These are phyloP conservation scores for Lyophyllum shimeji DNA, from an alignment of 768 basidiomycete species.

Conservation along the genomic window DNA sequence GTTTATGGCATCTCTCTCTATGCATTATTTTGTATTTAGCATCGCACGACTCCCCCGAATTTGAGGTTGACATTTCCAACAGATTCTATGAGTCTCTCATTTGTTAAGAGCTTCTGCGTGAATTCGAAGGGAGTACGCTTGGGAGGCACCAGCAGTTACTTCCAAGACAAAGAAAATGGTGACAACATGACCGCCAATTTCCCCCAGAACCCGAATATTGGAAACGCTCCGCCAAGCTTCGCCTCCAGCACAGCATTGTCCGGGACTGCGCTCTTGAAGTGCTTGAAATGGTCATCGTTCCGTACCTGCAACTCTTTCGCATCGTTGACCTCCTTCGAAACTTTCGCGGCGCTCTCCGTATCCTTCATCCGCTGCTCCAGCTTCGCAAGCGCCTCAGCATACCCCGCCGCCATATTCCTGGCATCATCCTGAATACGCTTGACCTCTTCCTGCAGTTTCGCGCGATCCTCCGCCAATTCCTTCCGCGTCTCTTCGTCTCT, in stretches of 20 bases:
- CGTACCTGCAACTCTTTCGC: not conserved
- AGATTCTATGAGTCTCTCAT: no score
- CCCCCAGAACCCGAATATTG: slow-evolving; percentile 33
- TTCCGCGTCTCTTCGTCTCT: slow-evolving; percentile 46
- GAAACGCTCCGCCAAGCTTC: slow-evolving; percentile 33
- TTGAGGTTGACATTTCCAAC: no score
- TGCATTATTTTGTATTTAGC: not conserved
- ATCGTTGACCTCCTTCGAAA: slow-evolving; percentile 11
- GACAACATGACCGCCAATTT: slow-evolving; percentile 33
- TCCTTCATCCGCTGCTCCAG: slow-evolving; percentile 29
- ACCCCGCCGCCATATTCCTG: slow-evolving; percentile 38
- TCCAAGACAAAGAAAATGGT: slow-evolving; percentile 35
- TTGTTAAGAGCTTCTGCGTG: no score
- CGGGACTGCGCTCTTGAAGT: slow-evolving; percentile 12
- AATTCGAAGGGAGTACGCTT: no score
- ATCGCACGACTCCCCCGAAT: no score
- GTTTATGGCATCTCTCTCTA: not conserved
- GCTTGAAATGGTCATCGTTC: slow-evolving; percentile 1
- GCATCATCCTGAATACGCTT: slow-evolving; percentile 39
- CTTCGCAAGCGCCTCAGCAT: slow-evolving; percentile 32
- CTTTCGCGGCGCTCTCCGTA: slow-evolving; percentile 16
- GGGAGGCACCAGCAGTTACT: slow-evolving; percentile 15
- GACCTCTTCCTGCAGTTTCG: slow-evolving; percentile 44
- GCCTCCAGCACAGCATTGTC: slow-evolving; percentile 32
- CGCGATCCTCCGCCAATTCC: slow-evolving; percentile 45